Base-by-base conservation (phyloP, 352 stramenopile genomes). In the Pythium vanterpoolii region DNA sequence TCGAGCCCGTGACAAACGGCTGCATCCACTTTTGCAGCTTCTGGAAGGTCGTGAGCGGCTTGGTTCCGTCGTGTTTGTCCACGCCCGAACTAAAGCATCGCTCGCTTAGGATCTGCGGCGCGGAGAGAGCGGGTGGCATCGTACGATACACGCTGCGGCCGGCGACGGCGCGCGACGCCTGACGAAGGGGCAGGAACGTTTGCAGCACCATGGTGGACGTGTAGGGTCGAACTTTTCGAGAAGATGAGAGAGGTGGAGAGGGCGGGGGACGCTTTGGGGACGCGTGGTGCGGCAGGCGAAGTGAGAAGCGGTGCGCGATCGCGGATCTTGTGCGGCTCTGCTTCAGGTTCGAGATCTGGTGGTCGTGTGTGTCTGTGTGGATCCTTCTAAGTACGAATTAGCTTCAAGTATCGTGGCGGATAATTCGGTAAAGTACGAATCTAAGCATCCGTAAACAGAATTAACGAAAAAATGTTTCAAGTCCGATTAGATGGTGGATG, bases 11-110 rank as follows among this genome's bases (percentile, higher is more conserved):
- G 38, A 87, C 74, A 60, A 95, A 95, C 31, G 83, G 85, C 66
- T 92, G 80, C 61, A 95, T 66, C 81, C 79, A 89, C 61, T 87
- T 86, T 58, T 90, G 75, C 5, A 95, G 77, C 63, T 86, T 88
- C 69, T 95, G 85, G 66, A 86, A 89, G 38, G 66, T 34, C 24
- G 73, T 73, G 6, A 90, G 71, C 44, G 89, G 67, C 44, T 81
- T 85, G 42, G 68, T 45, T 2, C 57, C 31, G 5, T 42, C 49
- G 21, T 57, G 28, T 36, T 62, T 53, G 38, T 26, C 33, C 44
- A 58, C 62, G 16, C 56, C 64, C 2, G 52, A 23, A 47, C 64
- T 71, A 34, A 71, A 66, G 28, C 34, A 54, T 4, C 60, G 60
- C 43, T 24, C 23, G 4, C 31, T 30, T 8, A 23, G 26, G 23